A percentile compares a stretch with the other conserved stretches of the same genome.
These are phyloP conservation scores for Thielaviopsis musarum DNA, from an alignment of 2,329 filamentous ascomycete species.

Conservation along the genomic window DNA sequence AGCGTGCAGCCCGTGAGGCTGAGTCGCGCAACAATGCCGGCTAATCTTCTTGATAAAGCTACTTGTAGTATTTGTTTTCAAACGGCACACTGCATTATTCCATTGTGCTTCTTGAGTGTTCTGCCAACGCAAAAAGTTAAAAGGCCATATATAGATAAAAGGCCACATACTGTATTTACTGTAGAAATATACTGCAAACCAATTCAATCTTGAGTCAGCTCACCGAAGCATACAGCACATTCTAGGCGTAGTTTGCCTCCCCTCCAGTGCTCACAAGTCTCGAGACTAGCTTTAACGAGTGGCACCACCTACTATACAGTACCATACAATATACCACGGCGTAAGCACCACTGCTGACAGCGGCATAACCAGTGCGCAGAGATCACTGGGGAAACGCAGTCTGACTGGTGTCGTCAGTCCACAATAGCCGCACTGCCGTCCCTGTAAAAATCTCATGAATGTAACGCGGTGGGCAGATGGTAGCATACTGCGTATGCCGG, in stretches of 20 bases:
- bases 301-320: not conserved
- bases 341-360: not conserved
- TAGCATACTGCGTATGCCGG: not conserved
- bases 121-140: not conserved
- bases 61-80: not conserved
- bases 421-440: not conserved
- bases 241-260: not conserved
- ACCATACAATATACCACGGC: not conserved
- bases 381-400: not conserved
- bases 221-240: not conserved
- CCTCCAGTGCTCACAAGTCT: not conserved
- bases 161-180: not conserved
- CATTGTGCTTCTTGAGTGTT: not conserved
- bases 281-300: not conserved
- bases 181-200: not conserved
- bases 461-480: not conserved
- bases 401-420: not conserved
- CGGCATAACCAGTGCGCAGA: not conserved
- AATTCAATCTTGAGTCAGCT: not conserved
- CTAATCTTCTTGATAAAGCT: constrained; percentile 15
- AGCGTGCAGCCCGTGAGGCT: constrained; percentile 34
- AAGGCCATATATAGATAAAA: not conserved
- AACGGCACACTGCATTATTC: too few species aligned
- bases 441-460: not conserved
- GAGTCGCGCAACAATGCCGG: constrained; percentile 32